These are phyloP conservation scores for Eremothecium coryli DNA, from an alignment of 1,139 yeast species.

Conservation along the genomic window DNA sequence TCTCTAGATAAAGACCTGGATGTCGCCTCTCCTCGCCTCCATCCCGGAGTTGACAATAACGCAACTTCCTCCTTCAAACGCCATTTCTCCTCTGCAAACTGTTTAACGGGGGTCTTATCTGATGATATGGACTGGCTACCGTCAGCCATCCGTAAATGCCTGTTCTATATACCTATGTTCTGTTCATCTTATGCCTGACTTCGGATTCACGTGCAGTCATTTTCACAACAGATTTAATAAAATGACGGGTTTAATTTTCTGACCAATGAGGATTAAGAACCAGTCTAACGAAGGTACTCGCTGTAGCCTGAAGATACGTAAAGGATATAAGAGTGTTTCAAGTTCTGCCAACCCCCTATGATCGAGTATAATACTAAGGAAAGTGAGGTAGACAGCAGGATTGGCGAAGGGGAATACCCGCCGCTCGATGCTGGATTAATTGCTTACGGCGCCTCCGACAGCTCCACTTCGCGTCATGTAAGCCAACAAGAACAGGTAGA, in stretches of 20 bases:
- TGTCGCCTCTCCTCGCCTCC: conserved; percentile 11
- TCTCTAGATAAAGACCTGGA: conserved; percentile 10
- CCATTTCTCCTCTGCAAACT: conserved; percentile 19
- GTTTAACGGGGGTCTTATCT: conserved; percentile 24
- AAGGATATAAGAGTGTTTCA: background rate
- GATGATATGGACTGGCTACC: too few species aligned
- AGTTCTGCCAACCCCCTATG: conserved; percentile 1
- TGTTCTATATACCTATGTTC: too few species aligned
- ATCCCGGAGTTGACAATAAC: conserved; percentile 19
- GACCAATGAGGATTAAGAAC: conserved; percentile 8
- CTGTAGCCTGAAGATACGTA: background rate
- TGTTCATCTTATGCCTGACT: too few species aligned
- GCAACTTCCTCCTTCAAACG: conserved; percentile 16
- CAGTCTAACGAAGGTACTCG: too few species aligned
- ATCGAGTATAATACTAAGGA: conserved; percentile 2
- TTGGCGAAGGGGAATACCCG: conserved; percentile 8
- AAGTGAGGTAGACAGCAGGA: conserved; percentile 2
- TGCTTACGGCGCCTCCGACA: background rate
- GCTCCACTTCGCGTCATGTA: background rate
- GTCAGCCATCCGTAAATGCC: too few species aligned
- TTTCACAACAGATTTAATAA: too few species aligned
- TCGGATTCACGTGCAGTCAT: too few species aligned
- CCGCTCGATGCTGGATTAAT: conserved; percentile 10
- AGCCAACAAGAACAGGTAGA: background rate
- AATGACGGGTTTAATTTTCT: too few species aligned